Conservation (phyloP, 2,329 filamentous ascomycete species). For the Paracamarosporium sp. region DNA sequence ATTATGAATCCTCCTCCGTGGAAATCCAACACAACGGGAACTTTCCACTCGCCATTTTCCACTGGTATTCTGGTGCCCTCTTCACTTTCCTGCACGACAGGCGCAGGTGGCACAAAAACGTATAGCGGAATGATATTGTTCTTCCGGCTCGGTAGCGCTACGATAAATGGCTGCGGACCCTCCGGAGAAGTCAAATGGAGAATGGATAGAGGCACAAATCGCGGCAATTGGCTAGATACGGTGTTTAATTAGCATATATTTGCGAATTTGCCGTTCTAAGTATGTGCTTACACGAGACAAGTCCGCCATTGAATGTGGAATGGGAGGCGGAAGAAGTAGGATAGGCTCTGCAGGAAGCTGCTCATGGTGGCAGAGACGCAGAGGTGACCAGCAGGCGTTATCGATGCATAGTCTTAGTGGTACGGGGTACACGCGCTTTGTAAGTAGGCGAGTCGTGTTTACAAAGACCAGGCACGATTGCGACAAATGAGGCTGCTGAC, state of each 20-base stretch:
- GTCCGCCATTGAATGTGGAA: conserved; percentile 47
- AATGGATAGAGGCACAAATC: conserved; percentile 45
- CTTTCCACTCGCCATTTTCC: conserved; percentile 37
- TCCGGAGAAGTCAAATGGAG: conserved; percentile 48
- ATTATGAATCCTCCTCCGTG: conserved; percentile 54
- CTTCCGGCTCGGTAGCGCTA: conserved; percentile 49
- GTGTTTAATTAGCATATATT: background rate
- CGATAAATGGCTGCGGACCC: conserved; percentile 51
- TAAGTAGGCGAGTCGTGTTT: conserved; percentile 5
- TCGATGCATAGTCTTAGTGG: background rate
- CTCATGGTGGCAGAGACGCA: conserved; percentile 28
- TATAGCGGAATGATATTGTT: conserved; percentile 48
- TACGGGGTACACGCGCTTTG: background rate
- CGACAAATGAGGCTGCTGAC: background rate
- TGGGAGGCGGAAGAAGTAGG: conserved; percentile 47
- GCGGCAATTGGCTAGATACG: conserved; percentile 34
- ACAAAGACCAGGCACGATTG: background rate
- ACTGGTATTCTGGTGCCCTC: conserved; percentile 23
- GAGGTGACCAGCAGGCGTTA: background rate
- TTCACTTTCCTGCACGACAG: conserved; percentile 34
- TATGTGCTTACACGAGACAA: conserved; percentile 29
- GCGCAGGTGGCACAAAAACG: conserved; percentile 49
- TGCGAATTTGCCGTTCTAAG: background rate
- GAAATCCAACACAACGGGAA: conserved; percentile 52
- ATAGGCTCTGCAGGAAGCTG: conserved; percentile 36